These are phyloP conservation scores for Bacidia rubella DNA, from an alignment of 495 filamentous ascomycete genomes.

Conservation along the genomic window DNA sequence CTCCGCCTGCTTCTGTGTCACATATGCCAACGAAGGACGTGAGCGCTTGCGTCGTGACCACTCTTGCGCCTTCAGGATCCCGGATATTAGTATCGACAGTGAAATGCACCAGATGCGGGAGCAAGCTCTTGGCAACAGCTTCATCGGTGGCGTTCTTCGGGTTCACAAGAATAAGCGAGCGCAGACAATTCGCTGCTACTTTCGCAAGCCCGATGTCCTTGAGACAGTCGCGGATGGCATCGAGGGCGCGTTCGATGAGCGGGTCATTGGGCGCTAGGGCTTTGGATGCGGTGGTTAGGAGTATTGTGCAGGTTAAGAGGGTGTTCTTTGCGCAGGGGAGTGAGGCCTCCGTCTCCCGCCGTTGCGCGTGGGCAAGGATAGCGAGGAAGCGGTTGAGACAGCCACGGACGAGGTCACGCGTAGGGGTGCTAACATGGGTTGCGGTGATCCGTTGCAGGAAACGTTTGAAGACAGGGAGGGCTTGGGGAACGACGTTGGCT, in stretches of 20 bases:
- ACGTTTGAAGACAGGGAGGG: conserved; percentile 80
- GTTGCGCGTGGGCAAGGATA: conserved; percentile 71
- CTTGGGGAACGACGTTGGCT: conserved; percentile 73
- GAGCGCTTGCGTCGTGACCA: conserved; percentile 56
- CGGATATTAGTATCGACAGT: conserved; percentile 37
- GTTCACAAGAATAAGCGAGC: conserved; percentile 60
- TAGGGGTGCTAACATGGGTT: conserved; percentile 20
- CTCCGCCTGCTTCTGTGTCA: conserved; percentile 32
- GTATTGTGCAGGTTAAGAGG: conserved; percentile 72
- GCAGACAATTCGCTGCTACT: conserved; percentile 75
- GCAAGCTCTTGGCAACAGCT: conserved; percentile 55
- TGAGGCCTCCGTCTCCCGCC: conserved; percentile 64
- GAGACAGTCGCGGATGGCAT: conserved; percentile 73
- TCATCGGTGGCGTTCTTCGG: conserved; percentile 55
- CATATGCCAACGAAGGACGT: conserved; percentile 42
- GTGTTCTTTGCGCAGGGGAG: conserved; percentile 87
- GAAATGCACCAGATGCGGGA: conserved; percentile 67
- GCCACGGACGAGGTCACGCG: conserved; percentile 40
- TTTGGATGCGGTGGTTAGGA: conserved; percentile 67
- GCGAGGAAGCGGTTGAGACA: conserved; percentile 66
- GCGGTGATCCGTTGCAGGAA: conserved; percentile 59
- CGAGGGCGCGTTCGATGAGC: conserved; percentile 51
- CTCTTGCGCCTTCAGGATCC: conserved; percentile 61
- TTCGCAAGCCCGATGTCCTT: conserved; percentile 66
- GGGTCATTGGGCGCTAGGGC: conserved; percentile 59